phyloP scores from a whole-genome alignment of 2,329 filamentous ascomycete genomes.

The Camillea tinctor region DNA sequence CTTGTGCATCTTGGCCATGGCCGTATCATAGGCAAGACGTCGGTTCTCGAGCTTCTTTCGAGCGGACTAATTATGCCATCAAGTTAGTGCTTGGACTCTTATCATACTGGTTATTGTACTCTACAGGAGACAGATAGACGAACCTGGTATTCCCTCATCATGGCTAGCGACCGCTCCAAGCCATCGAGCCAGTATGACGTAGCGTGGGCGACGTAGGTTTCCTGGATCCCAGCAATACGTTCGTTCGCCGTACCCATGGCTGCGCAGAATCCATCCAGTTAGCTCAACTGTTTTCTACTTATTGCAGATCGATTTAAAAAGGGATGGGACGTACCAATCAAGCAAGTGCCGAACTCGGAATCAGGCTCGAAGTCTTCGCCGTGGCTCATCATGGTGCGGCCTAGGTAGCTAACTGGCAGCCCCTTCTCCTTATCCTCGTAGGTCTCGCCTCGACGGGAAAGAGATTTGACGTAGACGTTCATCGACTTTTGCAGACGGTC shows the following conservation, averaged over 20 bases:
- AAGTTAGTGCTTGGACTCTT: constrained; percentile 15
- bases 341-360: constrained; percentile 86
- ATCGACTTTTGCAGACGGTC: constrained; percentile 85
- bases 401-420: constrained; percentile 75
- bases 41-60: constrained; percentile 93
- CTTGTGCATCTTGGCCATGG: constrained; percentile 86
- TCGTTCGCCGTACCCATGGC: constrained; percentile 85
- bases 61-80: constrained; percentile 49
- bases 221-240: constrained; percentile 80
- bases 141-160: constrained; percentile 98
- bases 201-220: constrained; percentile 74
- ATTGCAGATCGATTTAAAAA: background rate
- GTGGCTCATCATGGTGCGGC: constrained; percentile 81
- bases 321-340: constrained; percentile 58
- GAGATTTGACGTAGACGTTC: constrained; percentile 81
- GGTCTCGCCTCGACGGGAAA: constrained; percentile 78
- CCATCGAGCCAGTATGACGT: constrained; percentile 86
- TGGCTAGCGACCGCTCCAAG: constrained; percentile 82
- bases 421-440: constrained; percentile 84
- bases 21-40: constrained; percentile 86
- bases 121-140: constrained; percentile 22
- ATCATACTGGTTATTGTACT: background rate
- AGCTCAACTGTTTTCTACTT: constrained; percentile 1
- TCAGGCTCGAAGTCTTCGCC: constrained; percentile 90
- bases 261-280: constrained; percentile 30